Evolutionary conservation across 1,284 basidiomycete genomes (phyloP).

Genomic region (Trametes hirsuta): DNA sequence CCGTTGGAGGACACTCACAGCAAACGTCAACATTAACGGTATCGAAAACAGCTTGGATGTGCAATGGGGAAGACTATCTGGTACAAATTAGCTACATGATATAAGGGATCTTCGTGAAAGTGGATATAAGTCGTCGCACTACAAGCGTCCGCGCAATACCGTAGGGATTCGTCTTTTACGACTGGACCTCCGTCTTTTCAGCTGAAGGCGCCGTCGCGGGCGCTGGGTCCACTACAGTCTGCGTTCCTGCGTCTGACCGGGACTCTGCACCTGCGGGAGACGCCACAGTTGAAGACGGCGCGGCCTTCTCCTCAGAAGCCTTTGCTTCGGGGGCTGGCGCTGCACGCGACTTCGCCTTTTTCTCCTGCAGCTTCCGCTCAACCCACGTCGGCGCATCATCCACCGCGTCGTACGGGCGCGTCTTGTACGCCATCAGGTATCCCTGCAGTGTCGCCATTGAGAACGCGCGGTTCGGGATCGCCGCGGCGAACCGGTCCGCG

Average conservation of each 20-base stretch:
- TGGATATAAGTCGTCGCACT: neutral
- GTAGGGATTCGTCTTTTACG: neutral
- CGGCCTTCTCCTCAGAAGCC: neutral
- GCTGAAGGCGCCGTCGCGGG: neutral
- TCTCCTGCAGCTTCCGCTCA: slow-evolving; percentile 28
- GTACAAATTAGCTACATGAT: neutral
- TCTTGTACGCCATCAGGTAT: slow-evolving; percentile 74
- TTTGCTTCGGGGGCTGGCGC: neutral
- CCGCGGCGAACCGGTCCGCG: slow-evolving; percentile 58
- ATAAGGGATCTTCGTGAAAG: neutral
- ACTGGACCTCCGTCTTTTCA: neutral
- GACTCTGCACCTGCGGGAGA: too few relatives aligned
- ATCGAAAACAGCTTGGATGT: neutral
- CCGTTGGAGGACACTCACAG: neutral
- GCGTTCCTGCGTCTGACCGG: neutral
- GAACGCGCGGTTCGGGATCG: slow-evolving; percentile 65
- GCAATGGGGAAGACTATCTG: neutral
- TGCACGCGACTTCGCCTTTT: slow-evolving; percentile 8
- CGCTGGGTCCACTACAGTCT: neutral
- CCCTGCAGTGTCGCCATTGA: slow-evolving; percentile 80
- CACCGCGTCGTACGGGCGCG: slow-evolving; percentile 59
- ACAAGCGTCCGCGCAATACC: neutral
- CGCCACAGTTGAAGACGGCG: neutral
- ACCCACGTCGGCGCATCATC: slow-evolving; percentile 35
- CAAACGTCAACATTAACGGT: neutral